Evolutionary conservation across 1,284 basidiomycete genomes (phyloP), one percentile per base, ranked within the genome.

Genomic region (Malassezia restricta): DNA sequence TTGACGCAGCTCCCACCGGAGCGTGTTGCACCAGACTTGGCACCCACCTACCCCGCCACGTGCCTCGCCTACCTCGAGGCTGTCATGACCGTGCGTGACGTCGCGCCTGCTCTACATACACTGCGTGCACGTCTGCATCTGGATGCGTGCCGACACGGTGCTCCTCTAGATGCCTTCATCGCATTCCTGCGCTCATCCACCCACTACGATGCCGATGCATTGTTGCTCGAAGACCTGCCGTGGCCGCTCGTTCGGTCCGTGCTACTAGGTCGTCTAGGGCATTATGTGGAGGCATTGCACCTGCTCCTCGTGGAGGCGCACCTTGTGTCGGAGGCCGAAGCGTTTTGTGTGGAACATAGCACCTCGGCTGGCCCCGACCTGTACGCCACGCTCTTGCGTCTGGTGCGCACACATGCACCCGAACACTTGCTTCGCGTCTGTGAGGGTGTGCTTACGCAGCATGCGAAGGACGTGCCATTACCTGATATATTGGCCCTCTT

Each of bases 251-350:
- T 87, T 1, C 82, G 89, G 35, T 92, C 94, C 0, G 81, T 92
- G 50, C 78, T 98, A 3, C 77, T 96, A 4, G 94, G 92, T 3
- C 80, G 86, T 17, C 78, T 96, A 55, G 88, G 87, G 0, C 82
- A 87, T 54, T 90, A 98, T 65, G 87, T 92, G 62, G 86, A 84
- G 55, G 92, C 92, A 0, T 79, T 99, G 24, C 84, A 87, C 66
- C 81, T 94, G 27, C 96, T 96, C 71, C 89, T 91, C 1, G 85
- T 92, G 67, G 81, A 82, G 40, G 77, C 95, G 28, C 78, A 82
- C 32, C 86, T 92, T 68, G 86, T 84, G 69, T 59, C 75, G 11
- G 86, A 86, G 55, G 94, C 94, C 0, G 92, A 96, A 76, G 82
- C 85, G 35, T 71, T 71, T 54, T 73, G 70, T 51, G 38, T 24